These are phyloP conservation scores for Pseudopyrenochaeta lycopersici DNA, from an alignment of 2,329 filamentous ascomycete genomes.

Conservation along the genomic window DNA sequence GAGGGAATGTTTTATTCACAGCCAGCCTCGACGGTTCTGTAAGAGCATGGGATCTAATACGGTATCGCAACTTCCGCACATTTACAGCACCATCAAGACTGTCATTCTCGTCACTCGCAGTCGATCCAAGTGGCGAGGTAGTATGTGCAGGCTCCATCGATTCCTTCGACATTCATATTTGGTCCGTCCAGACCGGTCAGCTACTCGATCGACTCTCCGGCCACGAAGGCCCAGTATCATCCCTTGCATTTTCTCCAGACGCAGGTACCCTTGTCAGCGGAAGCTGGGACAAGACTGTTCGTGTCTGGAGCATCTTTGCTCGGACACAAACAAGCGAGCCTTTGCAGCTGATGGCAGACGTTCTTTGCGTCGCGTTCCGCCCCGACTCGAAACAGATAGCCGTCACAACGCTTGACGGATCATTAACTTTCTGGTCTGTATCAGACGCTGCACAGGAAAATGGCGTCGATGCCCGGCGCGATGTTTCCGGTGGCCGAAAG, in stretches of 20 bases:
- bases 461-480: conserved; percentile 87
- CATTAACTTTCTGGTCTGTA: conserved; percentile 94
- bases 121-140: conserved; percentile 97
- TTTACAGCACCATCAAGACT: conserved; percentile 93
- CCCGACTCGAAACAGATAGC: conserved; percentile 92
- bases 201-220: conserved; percentile 89
- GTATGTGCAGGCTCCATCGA: conserved; percentile 95
- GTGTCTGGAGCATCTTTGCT: conserved; percentile 95
- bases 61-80: conserved; percentile 96
- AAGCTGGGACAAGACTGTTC: conserved; percentile 95
- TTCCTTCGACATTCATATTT: conserved; percentile 96
- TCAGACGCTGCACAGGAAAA: conserved; percentile 86
- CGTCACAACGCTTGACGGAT: conserved; percentile 90
- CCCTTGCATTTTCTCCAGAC: conserved; percentile 87
- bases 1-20: conserved; percentile 95
- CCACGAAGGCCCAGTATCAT: conserved; percentile 92
- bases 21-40: conserved; percentile 94
- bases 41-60: conserved; percentile 92
- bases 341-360: conserved; percentile 88
- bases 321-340: conserved; percentile 95
- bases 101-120: conserved; percentile 91
- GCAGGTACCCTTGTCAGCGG: conserved; percentile 86
- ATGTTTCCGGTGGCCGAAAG: conserved; percentile 92
- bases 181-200: conserved; percentile 98
- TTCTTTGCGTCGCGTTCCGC: conserved; percentile 84